Base-by-base conservation (phyloP, 306 rosid species). In the Macrotyloma uniflorum region DNA sequence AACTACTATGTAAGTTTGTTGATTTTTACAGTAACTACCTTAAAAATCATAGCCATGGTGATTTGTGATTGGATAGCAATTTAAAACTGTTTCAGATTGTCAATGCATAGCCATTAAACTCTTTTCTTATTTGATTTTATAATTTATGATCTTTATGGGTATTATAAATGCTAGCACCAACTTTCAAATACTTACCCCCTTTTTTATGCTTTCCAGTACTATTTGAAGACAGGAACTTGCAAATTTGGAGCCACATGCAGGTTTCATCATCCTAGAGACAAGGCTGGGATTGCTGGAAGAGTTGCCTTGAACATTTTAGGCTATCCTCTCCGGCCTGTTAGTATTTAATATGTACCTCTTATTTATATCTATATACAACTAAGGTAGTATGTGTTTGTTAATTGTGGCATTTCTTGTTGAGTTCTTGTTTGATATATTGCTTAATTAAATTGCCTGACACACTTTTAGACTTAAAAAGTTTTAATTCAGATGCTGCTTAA, bases 171-270 rank as follows among this genome's bases (percentile, higher is more conserved):
- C 57, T 40, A 54, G 14, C 42, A 4, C 18, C 38, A 77, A 80
- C 42, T 23, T 54, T 38, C 32, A 24, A 32, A 75, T 72, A n/a
- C 79, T 79, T 72, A 79, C 57, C 49, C 67, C 54, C n/a, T 46
- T 46, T 72, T 67, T 73, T 76, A 40, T 80, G 76, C 85, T 83
- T 76, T 87, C 53, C 97, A 94, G 98, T 92, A 94, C 86, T 92
- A 87, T 82, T 71, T 93, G 84, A 93, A 93, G 90, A 93, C 98
- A 28, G 98, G 98, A 78, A 94, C 97, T 72, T 94, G 98, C 92
- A 94, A 92, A 89, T 94, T 94, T 80, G 98, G 98, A 84, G 94
- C 98, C 40, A 92, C 98, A 9, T 94, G 98, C 93, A 92, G 93
- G 86, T 94, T 92, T 90, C 91, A 94, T 85, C 97, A 94, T 82